Base-by-base conservation (phyloP, 148 eudicot genomes). In the Hydrangea macrophylla region DNA sequence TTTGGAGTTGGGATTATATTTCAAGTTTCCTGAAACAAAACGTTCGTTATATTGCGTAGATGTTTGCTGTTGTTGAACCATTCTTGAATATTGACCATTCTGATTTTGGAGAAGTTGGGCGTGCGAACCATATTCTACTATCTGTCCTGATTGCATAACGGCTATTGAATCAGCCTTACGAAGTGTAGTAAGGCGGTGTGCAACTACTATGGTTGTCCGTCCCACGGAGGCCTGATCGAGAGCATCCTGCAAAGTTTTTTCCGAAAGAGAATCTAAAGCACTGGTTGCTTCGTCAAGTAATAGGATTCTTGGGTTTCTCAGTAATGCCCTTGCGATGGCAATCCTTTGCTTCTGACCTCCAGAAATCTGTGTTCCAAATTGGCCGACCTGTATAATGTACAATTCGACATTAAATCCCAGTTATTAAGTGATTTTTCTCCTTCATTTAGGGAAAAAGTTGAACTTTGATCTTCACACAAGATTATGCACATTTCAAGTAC, bases 261-360 rank as follows among this genome's bases (percentile, higher is more conserved):
- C 72, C 18, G 72, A 69, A 12, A 58, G 31, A 15, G 65, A 31
- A 45, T 69, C 72, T 56, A 69, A 24, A n/a, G 72, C 72, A 59
- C 71, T 67, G 13, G 62, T 67, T 5, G 71, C 70, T 55, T 66
- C 70, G 27, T 67, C 71, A 10, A 67, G 51, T 27, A 67, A 48
- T 11, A 67, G 71, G 36, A 67, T 67, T 36, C 58, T 67, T 11
- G 71, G 71, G 62, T 67, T 53, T 10, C 31, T 67, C 1, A 67
- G 62, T 56, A 67, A 35, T 28, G 71, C 71, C 62, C 62, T 55
- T 37, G 71, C 71, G 7, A 67, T 67, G 15, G 71, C 54, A 18
- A 67, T 67, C 32, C 71, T 67, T 25, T 67, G 71, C 53, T 67
- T 67, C 30, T 67, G 71, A 6, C 72, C 72, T 22, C 72, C 72